Conservation (phyloP, 163 green algal species). For the Chlorella variabilis region DNA sequence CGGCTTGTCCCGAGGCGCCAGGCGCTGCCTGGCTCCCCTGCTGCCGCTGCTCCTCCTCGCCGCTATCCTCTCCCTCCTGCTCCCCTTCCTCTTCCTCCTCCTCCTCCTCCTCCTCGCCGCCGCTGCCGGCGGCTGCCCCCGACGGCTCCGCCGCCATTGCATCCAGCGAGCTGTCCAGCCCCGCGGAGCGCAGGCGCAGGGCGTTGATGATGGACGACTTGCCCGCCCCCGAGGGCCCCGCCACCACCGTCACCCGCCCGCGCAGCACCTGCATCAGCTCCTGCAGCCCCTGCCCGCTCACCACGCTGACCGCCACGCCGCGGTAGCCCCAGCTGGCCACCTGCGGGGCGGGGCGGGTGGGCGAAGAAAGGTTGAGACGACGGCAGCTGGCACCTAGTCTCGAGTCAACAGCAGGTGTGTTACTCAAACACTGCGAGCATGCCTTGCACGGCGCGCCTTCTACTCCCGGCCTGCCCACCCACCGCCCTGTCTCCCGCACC, state of each 20-base stretch:
- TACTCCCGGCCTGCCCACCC: no score
- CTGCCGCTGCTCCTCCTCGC: slow-evolving; percentile 31
- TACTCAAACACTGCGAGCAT: no score
- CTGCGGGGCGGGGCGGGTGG: slow-evolving; percentile 31
- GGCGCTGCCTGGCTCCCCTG: background rate
- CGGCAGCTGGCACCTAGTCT: background rate
- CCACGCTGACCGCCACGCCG: slow-evolving; percentile 74
- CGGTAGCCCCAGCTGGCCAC: slow-evolving; percentile 86
- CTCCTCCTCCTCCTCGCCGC: slow-evolving; percentile 11
- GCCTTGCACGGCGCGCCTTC: no score
- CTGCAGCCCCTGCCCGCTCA: slow-evolving; percentile 67
- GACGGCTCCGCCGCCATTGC: slow-evolving; percentile 26
- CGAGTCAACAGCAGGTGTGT: no score
- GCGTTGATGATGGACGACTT: slow-evolving; percentile 98
- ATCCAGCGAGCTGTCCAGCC: slow-evolving; percentile 7
- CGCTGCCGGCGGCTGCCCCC: background rate
- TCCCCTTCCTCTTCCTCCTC: background rate
- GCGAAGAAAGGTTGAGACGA: background rate
- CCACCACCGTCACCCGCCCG: slow-evolving; percentile 76
- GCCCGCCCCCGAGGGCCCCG: slow-evolving; percentile 90
- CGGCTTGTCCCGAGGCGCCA: no score
- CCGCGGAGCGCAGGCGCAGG: slow-evolving; percentile 49
- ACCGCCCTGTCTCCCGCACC: no score
- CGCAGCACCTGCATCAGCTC: slow-evolving; percentile 64
- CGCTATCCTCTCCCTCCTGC: background rate